Percentiles rank a stretch among this genome's conserved stretches.
These are phyloP conservation scores for Sporobolomyces roseus DNA, from an alignment of 768 basidiomycete species.

Conservation along the genomic window DNA sequence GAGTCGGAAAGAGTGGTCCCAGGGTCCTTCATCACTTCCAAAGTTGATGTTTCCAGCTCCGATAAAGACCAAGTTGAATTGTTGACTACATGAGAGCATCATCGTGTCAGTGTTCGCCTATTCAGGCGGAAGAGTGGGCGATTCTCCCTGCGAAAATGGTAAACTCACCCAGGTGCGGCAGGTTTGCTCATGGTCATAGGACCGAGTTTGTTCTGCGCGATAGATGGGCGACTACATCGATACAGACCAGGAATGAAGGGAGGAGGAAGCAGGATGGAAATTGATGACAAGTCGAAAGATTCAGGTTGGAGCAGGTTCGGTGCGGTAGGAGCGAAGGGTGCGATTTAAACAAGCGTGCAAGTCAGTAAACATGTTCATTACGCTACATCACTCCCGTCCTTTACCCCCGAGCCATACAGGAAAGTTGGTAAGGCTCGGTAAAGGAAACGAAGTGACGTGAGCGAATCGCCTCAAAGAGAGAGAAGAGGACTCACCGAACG, in stretches of 20 bases:
- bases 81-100: not conserved
- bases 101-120: not conserved
- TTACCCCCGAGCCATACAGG: too few species aligned
- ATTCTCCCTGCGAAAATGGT: too few species aligned
- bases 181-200: conserved; percentile 28
- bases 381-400: too few species aligned
- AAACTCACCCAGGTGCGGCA: conserved; percentile 30
- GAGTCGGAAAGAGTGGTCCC: conserved; percentile 54
- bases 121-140: too few species aligned
- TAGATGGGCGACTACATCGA: conserved; percentile 29
- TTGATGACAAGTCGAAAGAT: too few species aligned
- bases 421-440: too few species aligned
- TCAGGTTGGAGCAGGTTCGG: too few species aligned
- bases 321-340: too few species aligned
- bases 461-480: too few species aligned
- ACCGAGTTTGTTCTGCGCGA: conserved; percentile 23
- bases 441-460: not conserved
- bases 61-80: conserved; percentile 76
- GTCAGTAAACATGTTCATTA: too few species aligned
- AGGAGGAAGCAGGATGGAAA: not conserved
- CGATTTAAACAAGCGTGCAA: too few species aligned
- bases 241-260: too few species aligned
- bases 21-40: conserved; percentile 48
- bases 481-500: conserved; percentile 10
- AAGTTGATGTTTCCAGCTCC: conserved; percentile 99